phyloP scores from a whole-genome alignment of 208 protist species.

The Endotrypanum monterogeii region DNA sequence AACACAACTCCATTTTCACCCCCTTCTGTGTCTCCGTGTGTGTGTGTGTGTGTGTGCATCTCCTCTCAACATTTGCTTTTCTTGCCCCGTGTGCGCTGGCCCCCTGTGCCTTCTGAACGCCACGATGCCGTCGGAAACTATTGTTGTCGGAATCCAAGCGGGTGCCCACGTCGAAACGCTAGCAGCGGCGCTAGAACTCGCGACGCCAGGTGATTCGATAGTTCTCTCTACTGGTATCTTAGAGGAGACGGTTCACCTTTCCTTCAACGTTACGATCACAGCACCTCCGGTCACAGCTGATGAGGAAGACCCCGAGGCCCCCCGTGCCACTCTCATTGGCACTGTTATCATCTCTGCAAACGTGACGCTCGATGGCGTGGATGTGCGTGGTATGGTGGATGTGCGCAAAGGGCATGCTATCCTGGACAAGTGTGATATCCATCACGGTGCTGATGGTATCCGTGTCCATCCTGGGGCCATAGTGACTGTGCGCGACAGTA shows the following conservation, averaged over 20 bases:
- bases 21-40: neutral
- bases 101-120: neutral
- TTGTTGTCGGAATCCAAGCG: slow-evolving; percentile 41
- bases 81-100: neutral
- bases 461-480: slow-evolving; percentile 54
- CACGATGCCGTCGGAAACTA: slow-evolving; percentile 22
- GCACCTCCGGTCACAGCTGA: slow-evolving; percentile 3
- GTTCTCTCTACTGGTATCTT: slow-evolving; percentile 69
- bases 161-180: slow-evolving; percentile 63
- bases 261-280: slow-evolving; percentile 46
- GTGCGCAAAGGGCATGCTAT: slow-evolving; percentile 73
- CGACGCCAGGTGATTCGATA: slow-evolving; percentile 59
- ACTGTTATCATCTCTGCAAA: slow-evolving; percentile 56
- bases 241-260: slow-evolving; percentile 69
- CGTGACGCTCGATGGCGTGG: slow-evolving; percentile 46
- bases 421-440: slow-evolving; percentile 79
- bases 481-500: slow-evolving; percentile 50
- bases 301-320: slow-evolving; percentile 12
- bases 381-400: slow-evolving; percentile 69
- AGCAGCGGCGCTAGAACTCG: slow-evolving; percentile 53
- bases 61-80: neutral
- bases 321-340: slow-evolving; percentile 42
- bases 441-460: slow-evolving; percentile 76
- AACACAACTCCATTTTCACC: no score
- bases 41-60: neutral